Base-by-base conservation (phyloP, 768 basidiomycete genomes). In the Termitomyces sp. region DNA sequence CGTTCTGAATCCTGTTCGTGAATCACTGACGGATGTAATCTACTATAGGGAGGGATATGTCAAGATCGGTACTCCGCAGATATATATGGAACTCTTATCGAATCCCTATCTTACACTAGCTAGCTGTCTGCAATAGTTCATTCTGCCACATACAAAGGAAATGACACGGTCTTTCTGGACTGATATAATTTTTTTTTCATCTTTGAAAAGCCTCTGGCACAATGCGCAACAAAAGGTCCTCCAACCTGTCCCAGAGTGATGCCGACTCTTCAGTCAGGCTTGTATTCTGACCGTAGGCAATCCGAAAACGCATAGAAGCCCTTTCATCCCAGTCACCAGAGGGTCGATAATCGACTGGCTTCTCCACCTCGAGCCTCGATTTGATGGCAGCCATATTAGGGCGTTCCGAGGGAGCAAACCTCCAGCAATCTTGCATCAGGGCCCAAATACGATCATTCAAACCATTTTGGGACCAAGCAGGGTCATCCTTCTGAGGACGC, bases 371-470 rank as follows among this genome's bases (percentile, higher is more conserved):
- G 30, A 62, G 61, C 36, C 27, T 37, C 14, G 40, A 47, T 13
- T 56, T 34, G 3, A 62, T 22, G 10, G 12, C 9, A 2, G 24
- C 16, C 32, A 62, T 59, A 46, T 39, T 24, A 14, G 61, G 61
- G 16, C 61, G 61, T 24, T 49, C 6, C 2, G 12, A 26, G 8
- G 57, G 52, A 16, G 12, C 7, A 22, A 39, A 49, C 1, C 26
- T 50, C 60, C 60, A 57, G 36, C 60, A 61, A 37, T 51, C 30
- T 10, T 50, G 7, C 52, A 61, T 48, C 4, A 61, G 24, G 12
- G n/a, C 12, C 60, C 60, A 61, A 34, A 61, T 44, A n/a, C n/a
- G n/a, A n/a, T n/a, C n/a, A n/a, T n/a, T n/a, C n/a, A n/a, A n/a
- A n/a, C n/a, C n/a, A n/a, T 43, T 22, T 27, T 40, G 2, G 24